Evolutionary conservation across 805 yeast species (phyloP), one percentile per base, ranked within the genome.

Genomic region (Wickerhamomyces mucosus): DNA sequence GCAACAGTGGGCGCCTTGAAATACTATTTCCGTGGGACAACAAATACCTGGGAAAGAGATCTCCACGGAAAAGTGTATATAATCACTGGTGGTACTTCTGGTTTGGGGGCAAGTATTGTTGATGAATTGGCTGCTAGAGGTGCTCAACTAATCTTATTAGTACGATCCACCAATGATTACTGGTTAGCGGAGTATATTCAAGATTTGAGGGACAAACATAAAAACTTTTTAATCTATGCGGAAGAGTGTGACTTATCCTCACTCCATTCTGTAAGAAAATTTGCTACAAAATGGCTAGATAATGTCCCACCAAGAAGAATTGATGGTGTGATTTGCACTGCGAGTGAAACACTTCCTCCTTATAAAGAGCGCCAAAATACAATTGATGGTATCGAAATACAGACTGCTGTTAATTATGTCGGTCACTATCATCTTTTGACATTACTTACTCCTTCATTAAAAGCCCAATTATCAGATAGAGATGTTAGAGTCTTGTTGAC

Each of bases 271-370:
- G 69, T 92, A 10, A 68, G 99, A 45, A 75, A 76, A 50, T 92
- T 92, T 61, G 96, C 96, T 18, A 88, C 97, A 2, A 75, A 68
- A 37, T 92, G 97, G 97, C 65, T 92, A 37, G 94, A 92, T 53
- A 86, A 82, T 48, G 61, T 75, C 20, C 94, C 96, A 3, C 92
- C 96, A 9, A 67, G 99, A 46, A 59, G 99, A 34, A 62, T 92
- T 27, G 99, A 92, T 56, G 94, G 94, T 35, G 71, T 92, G 18
- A 56, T 92, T 2, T 82, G 95, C 48, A 75, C 86, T 58, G 96
- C 96, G 3, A 88, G 83, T 7, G 88, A 84, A 32, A 65, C 76
- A 38, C 61, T 76, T 34, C 97, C 98, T 0, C 65, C 72, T 28
- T 77, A 81, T 15, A 55, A 59, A 34, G 60, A 65, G n/a, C 70